Evolutionary conservation across 805 yeast genomes (phyloP), one percentile per base, ranked within the genome.

Genomic region (Kuraishia ogatae): DNA sequence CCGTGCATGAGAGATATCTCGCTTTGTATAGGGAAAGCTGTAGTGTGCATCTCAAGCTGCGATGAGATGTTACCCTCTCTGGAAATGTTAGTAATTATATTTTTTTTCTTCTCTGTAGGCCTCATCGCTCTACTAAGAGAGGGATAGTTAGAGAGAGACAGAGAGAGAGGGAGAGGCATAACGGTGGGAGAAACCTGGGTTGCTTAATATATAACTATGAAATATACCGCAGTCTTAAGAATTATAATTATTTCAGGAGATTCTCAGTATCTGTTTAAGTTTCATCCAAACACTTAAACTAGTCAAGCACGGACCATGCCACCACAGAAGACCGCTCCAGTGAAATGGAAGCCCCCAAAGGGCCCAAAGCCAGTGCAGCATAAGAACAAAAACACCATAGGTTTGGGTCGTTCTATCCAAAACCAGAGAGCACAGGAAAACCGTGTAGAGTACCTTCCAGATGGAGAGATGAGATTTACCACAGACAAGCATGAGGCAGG

Each of bases 311-410:
- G 20, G 21, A 52, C 51, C 19, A 65, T 65, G 71, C 68, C 70
- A 66, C 81, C 80, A 56, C 74, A 70, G 54, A 72, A 75, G 58
- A 73, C 71, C 54, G 75, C 76, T 52, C 76, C 80, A 54, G 86
- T 84, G 78, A 87, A 87, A 65, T 88, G 90, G 90, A 87, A 85
- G 73, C 82, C 88, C 8, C 96, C 96, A 60, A 85, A 87, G 72
- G 97, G 97, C 22, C 97, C 97, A 39, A 90, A 91, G 66, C 96
- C 96, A 17, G 83, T 87, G 15, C 90, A 80, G 2, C 89, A 89
- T 60, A 88, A 85, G 72, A 89, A 89, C 69, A 87, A 89, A 63
- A 91, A 91, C 65, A 74, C 82, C 4, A 83, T 89, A 58, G 98
- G 96, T 5, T 74, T 92, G 53, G 98, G 98, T 55, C 80, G 94